Percentiles rank a stretch among this genome's conserved stretches.
These are phyloP conservation scores for Artemisia tridentata DNA, from an alignment of 129 eudicot species.

Conservation along the genomic window DNA sequence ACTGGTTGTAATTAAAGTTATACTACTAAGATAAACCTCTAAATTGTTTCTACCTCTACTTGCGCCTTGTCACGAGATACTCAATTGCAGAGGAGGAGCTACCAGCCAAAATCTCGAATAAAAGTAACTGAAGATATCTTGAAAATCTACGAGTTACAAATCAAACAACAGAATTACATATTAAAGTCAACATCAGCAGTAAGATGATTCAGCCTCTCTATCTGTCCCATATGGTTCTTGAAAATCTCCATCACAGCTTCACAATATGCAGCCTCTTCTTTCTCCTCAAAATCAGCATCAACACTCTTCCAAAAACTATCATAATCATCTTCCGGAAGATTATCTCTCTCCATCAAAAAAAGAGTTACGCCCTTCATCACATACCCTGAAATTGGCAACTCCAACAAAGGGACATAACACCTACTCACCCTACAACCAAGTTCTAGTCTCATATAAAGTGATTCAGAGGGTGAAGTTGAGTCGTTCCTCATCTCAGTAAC, in stretches of 20 bases:
- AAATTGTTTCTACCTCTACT: too few species aligned
- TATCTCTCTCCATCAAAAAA: background rate
- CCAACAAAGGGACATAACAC: background rate
- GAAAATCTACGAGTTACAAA: conserved; percentile 1
- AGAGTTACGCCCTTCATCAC: background rate
- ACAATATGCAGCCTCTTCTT: background rate
- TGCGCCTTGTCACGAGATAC: too few species aligned
- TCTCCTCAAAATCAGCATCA: background rate
- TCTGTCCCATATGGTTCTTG: background rate
- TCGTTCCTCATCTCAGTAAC: too few species aligned
- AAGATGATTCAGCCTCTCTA: background rate
- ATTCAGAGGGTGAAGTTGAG: background rate
- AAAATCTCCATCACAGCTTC: background rate
- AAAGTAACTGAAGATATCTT: background rate
- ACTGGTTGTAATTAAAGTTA: too few species aligned
- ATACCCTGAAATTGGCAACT: background rate
- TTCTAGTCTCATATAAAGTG: background rate
- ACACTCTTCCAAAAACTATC: background rate
- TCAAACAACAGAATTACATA: too few species aligned
- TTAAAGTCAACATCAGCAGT: too few species aligned
- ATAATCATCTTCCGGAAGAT: background rate
- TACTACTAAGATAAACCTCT: too few species aligned
- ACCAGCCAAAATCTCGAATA: too few species aligned
- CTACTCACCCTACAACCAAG: background rate
- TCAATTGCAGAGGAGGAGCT: too few species aligned